Evolutionary conservation across 495 filamentous ascomycete genomes (phyloP), one percentile per base, ranked within the genome.

Genomic region (Usnea hakonensis): DNA sequence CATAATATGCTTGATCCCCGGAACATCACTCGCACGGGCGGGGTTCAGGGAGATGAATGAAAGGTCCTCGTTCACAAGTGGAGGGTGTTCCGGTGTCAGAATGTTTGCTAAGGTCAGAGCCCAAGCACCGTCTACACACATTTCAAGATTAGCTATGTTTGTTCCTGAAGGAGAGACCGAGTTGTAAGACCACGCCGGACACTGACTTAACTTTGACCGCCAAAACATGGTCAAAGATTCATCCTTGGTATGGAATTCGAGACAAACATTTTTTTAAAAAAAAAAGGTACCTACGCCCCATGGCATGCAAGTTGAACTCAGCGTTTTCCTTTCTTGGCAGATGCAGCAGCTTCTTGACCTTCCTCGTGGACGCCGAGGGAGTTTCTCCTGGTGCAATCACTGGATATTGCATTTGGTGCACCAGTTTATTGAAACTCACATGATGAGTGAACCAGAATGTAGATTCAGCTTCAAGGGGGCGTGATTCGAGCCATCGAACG

Each of bases 71-170:
- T 0, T 21, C 17, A 19, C 10, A 32, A 36, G 19, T 30, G 11
- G 23, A 23, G 23, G 10, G 23, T 32, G 6, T 32, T 52, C 16
- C 16, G 17, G 48, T 52, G 48, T 52, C 0, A 32, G 26, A 16
- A 9, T 9, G 0, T 32, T 32, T 30, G 28, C 26, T 23, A 50
- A 13, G 30, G 46, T 52, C 7, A 60, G 58, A n/a, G 36, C 46
- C 58, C 58, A 60, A 30, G 58, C 58, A 19, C 44, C 36, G 33
- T 60, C 44, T 53, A 9, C 23, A 11, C 33, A 53, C 23, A 53
- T n/a, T 36, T 26, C 14, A 14, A 30, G 4, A 13, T 60, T 32
- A 14, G 35, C 11, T 3, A 7, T 14, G 2, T 3, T 16, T 19
- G 28, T 52, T 32, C 3, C 30, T 4, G 5, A 14, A n/a, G 13